Base-by-base conservation (phyloP, 139 green algal genomes). In the Coccomyxa sp. region DNA sequence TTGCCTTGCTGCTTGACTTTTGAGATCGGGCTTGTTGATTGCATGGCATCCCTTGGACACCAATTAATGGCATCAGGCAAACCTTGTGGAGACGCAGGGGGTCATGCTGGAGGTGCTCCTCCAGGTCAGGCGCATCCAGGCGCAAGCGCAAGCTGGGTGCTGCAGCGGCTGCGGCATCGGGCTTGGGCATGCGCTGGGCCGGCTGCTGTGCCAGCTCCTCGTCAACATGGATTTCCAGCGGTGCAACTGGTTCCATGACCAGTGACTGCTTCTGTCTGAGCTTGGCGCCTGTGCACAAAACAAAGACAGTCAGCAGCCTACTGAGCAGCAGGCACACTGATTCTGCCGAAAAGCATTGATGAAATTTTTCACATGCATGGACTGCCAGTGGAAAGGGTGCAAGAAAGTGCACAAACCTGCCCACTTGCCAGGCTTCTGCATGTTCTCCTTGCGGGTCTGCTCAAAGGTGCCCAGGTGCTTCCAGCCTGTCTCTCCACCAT, bases 371-470 rank as follows among this genome's bases (percentile, higher is more conserved):
- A 51, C 38, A 51, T 51, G 38, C 38, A 51, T 3, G 38, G 38
- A 51, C 38, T 51, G 38, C 7, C 7, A 7, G 38, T 51, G 38
- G 38, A 7, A 51, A 51, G 7, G 38, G 38, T 11, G 7, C 7
- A 7, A 51, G 38, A 7, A 51, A 51, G 38, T 51, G 38, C 38
- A 51, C 38, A 51, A 75, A 31, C 89, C 90, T 18, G 60, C 82
- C 90, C 90, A 93, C n/a, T 75, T n/a, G 0, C 57, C 32, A 1
- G 90, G 38, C 31, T 58, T 58, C 81, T 88, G 85, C 25, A 83
- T 68, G 68, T 93, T 93, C 81, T 93, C 90, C 83, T 93, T 93
- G 38, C 89, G 85, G 31, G 77, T 79, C 28, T 83, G 58, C 58
- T 89, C 84, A 28, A 85, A 89, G 58, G 60, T 77, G 18, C 71